Conservation (phyloP, 257 asterid species). For the Solanum sejunctum region DNA sequence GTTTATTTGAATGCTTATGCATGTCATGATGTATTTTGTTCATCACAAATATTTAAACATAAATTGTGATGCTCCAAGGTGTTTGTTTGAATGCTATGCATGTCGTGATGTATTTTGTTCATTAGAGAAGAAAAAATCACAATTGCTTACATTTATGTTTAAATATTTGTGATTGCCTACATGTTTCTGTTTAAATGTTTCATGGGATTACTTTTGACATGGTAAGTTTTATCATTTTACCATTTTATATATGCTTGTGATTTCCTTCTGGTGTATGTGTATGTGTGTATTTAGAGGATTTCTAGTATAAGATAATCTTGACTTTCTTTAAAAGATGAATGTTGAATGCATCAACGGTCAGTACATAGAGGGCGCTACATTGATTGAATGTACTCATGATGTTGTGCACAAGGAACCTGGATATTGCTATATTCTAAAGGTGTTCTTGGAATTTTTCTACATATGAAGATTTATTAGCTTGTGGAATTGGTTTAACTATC, state of each 20-base stretch:
- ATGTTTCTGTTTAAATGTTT: neutral
- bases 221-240: neutral
- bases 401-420: neutral
- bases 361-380: neutral
- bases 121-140: neutral
- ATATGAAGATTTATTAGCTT: neutral
- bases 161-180: neutral
- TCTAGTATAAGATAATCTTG: neutral
- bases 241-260: neutral
- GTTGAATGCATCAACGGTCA: neutral
- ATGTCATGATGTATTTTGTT: neutral
- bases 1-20: neutral
- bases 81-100: neutral
- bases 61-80: neutral
- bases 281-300: neutral
- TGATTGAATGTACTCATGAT: neutral
- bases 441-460: neutral
- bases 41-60: too few relatives aligned
- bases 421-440: neutral
- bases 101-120: neutral
- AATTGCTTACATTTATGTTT: neutral
- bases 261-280: neutral
- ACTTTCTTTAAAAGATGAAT: neutral
- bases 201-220: neutral
- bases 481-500: neutral